Evolutionary conservation across 2,329 filamentous ascomycete species (phyloP), one percentile per base, ranked within the genome.

Genomic region (Colletotrichum sp.): DNA sequence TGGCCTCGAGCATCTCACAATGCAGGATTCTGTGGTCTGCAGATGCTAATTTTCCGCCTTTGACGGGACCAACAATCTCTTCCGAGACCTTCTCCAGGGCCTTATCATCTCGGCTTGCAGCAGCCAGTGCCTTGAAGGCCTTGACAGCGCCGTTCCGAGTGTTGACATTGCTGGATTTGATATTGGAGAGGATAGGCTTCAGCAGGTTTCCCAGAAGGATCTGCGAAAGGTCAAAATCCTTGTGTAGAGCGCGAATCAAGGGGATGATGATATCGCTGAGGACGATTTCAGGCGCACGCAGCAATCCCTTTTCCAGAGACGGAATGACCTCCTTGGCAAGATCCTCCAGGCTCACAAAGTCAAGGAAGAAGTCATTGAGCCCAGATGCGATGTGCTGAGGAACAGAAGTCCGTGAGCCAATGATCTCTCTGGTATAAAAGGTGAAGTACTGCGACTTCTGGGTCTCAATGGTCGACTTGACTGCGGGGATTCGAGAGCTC

Each of bases 251-350:
- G 11, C 88, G 83, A 73, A 97, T 88, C 59, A 98, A 87, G 15
- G 93, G 91, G 8, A 93, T 90, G 64, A 98, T 85, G 29, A 98
- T 88, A 76, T 95, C 93, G 78, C 93, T 92, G 33, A 98, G 87
- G 16, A 98, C 92, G 57, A 98, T 93, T 83, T 99, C 97, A 2
- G 97, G 97, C 9, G 96, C 93, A 81, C 97, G 91, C 59, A 99
- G 85, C 69, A 99, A 88, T 8, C 94, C 93, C 84, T 98, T 98
- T 80, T 99, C 97, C 16, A 98, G 86, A 0, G 95, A 87, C 11
- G 96, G 95, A 29, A 97, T 87, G 36, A 98, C 80, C 57, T 96
- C 91, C 76, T 91, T 93, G 67, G 91, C 90, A 34, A 98, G 82
- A 76, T 98, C 95, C 29, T 95, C 92, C 18, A 90, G 81, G 0